Base-by-base conservation (phyloP, 768 basidiomycete genomes). In the Hydnomerulius pinastri region DNA sequence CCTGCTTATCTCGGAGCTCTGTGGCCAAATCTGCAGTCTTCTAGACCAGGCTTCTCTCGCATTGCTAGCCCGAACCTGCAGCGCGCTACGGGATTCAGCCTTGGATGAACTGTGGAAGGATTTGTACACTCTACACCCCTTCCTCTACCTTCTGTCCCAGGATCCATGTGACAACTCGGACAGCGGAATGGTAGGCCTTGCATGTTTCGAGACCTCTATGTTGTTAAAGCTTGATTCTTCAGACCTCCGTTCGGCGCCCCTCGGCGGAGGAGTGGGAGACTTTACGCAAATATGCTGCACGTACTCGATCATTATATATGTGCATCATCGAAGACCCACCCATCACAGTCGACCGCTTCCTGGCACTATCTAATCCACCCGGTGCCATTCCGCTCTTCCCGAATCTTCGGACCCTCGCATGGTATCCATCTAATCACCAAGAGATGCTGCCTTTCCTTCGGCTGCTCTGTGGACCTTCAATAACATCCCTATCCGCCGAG, bases 91-190 rank as follows among this genome's bases (percentile, higher is more conserved):
- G 5, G 55, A 62, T 30, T 55, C 54, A 27, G 64, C 66, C 32
- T 45, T 65, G 4, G 63, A 66, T 36, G 58, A 60, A 30, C 18
- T 68, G 2, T 65, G 64, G 66, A 46, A 44, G 28, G 45, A 58
- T 24, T 20, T 66, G 36, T 67, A 50, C 41, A 63, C 43, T 8
- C 40, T 65, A 0, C 37, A 54, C 27, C 64, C 64, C 7, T 55
- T 66, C 20, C 12, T 63, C 20, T 48, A 47, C 23, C 62, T 64
- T 35, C 23, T 64, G 24, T 15, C 40, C 2, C 39, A 44, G 5
- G 12, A 2, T 7, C 28, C 10, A 20, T n/a, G 37, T 4, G 48
- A n/a, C n/a, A n/a, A n/a, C n/a, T n/a, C 6, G 17, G 46, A 58
- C 17, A 50, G 23, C 27, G 25, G 50, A 2, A 43, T 58, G 59